A percentile compares a stretch with the other conserved stretches of the same genome.
Conservation (phyloP, 176 grass and related monocot species). For the Juncus inflexus region DNA sequence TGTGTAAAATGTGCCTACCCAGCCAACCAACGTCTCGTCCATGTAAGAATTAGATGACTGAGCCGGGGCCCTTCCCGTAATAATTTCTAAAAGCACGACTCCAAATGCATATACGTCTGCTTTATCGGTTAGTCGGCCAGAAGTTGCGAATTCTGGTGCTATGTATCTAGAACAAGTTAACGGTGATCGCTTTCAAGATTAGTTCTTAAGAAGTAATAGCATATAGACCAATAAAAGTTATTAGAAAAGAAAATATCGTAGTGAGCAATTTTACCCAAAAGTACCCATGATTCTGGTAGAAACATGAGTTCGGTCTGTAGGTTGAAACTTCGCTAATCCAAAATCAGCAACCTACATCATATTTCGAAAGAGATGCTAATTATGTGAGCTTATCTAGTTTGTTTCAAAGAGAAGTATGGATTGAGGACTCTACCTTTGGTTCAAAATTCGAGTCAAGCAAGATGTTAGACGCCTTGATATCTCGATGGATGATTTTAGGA, state of each 20-base stretch:
- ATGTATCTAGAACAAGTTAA: conserved; percentile 33
- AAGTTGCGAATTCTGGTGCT: conserved; percentile 46
- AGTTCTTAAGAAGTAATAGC: neutral
- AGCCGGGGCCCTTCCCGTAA: conserved; percentile 45
- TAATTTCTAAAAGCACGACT: conserved; percentile 46
- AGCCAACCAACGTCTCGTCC: conserved; percentile 51
- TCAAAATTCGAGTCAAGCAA: conserved; percentile 53
- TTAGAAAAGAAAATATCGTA: too few species aligned
- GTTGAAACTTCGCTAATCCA: conserved; percentile 51
- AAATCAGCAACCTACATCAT: conserved; percentile 49
- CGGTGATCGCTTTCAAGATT: neutral
- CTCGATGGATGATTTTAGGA: conserved; percentile 58
- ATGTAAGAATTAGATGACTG: conserved; percentile 44
- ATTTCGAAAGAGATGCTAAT: neutral
- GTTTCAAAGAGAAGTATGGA: neutral
- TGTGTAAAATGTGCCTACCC: conserved; percentile 27
- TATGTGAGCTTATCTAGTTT: neutral
- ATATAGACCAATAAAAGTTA: too few species aligned
- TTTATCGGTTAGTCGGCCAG: conserved; percentile 48
- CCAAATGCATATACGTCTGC: conserved; percentile 51
- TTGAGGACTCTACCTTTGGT: conserved; percentile 33
- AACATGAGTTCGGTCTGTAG: conserved; percentile 43
- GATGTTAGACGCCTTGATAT: conserved; percentile 59
- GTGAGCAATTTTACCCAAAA: conserved; percentile 32
- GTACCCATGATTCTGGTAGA: conserved; percentile 59